These are phyloP conservation scores for Groenewaldozyma sp. DNA, from an alignment of 1,139 yeast species.

Conservation along the genomic window DNA sequence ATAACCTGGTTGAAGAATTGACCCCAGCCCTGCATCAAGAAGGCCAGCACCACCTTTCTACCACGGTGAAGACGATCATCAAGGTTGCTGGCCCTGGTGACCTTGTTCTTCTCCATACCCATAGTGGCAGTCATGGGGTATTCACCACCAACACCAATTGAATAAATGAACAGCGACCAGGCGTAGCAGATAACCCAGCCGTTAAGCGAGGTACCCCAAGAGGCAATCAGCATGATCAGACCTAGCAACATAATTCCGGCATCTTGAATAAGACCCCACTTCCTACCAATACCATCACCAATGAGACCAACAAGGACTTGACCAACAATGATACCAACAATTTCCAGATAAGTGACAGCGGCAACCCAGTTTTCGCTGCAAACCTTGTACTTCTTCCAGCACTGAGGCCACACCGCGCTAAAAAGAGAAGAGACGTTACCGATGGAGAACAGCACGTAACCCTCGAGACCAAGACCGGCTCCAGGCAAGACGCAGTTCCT, in stretches of 20 bases:
- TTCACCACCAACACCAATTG: constrained; percentile 99
- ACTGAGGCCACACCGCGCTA: constrained; percentile 30
- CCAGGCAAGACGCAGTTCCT: constrained; percentile 31
- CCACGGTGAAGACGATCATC: constrained; percentile 35
- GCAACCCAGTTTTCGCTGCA: constrained; percentile 30
- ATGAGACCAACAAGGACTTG: constrained; percentile 78
- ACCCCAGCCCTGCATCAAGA: constrained; percentile 39
- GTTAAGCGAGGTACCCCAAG: constrained; percentile 31
- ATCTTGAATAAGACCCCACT: constrained; percentile 51
- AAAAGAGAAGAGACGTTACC: constrained; percentile 29
- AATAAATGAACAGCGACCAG: constrained; percentile 45
- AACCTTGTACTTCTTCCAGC: constrained; percentile 26
- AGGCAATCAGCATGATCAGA: constrained; percentile 63
- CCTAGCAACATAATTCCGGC: constrained; percentile 42
- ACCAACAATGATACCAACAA: constrained; percentile 87
- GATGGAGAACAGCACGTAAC: constrained; percentile 32
- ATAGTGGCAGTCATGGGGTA: constrained; percentile 82
- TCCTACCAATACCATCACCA: constrained; percentile 84
- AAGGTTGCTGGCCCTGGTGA: constrained; percentile 22
- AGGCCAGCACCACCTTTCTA: constrained; percentile 33
- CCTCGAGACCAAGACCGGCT: constrained; percentile 32
- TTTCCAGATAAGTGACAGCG: constrained; percentile 29
- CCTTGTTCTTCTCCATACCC: constrained; percentile 32
- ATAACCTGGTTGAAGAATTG: constrained; percentile 34
- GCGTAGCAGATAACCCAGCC: constrained; percentile 50